A percentile compares a stretch with the other conserved stretches of the same genome.
phyloP scores from a whole-genome alignment of 1,284 basidiomycete genomes.

The Microbotryum lychnidis-dioicae region DNA sequence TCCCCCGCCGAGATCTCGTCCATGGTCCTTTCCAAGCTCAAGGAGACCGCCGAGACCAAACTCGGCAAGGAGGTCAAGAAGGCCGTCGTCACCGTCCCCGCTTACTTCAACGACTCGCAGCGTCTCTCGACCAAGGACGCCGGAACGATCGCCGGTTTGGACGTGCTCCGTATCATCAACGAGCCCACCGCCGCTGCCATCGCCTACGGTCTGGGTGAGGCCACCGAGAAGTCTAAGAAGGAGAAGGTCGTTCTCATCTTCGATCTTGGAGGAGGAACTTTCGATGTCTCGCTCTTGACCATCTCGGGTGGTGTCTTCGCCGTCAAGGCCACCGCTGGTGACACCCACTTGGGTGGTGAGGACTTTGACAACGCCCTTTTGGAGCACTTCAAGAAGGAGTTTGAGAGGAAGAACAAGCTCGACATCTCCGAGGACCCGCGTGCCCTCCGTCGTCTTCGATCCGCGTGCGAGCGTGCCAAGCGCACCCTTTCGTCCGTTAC shows the following conservation, averaged over 20 bases:
- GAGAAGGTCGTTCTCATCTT: constrained; percentile 99
- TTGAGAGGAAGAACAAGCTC: constrained; percentile 64
- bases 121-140: constrained; percentile 57
- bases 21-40: constrained; percentile 99
- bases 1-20: constrained; percentile 73
- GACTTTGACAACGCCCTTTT: constrained; percentile 97
- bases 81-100: constrained; percentile 61
- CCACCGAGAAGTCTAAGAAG: constrained; percentile 62
- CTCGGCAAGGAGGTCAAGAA: constrained; percentile 55
- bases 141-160: constrained; percentile 56
- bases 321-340: constrained; percentile 55
- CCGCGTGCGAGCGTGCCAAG: constrained; percentile 99
- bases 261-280: constrained; percentile 90
- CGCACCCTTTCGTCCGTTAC: constrained; percentile 94
- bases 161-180: constrained; percentile 63
- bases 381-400: constrained; percentile 65
- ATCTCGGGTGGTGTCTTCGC: constrained; percentile 57
- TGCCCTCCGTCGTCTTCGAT: constrained; percentile 87
- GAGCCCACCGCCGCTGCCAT: constrained; percentile 49
- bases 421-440: constrained; percentile 95
- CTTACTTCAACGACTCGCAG: constrained; percentile 63
- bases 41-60: constrained; percentile 65
- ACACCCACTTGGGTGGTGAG: constrained; percentile 65
- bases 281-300: constrained; percentile 58
- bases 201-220: constrained; percentile 51